Evolutionary conservation across 2,329 filamentous ascomycete species (phyloP).

Genomic region (Albifimbria verrucaria): DNA sequence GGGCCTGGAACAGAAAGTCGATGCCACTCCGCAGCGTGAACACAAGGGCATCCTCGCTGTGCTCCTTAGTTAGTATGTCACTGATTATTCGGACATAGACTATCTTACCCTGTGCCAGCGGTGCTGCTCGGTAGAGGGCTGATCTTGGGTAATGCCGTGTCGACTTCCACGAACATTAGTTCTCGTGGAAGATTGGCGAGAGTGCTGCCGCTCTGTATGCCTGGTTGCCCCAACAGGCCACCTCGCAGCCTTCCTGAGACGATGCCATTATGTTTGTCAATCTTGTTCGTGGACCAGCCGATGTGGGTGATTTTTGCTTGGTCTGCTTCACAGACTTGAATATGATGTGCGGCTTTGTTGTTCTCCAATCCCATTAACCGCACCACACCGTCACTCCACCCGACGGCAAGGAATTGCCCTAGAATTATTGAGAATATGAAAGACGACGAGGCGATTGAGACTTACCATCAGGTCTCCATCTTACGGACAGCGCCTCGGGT

Average conservation of each 20-base stretch:
- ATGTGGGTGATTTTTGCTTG: slow-evolving; percentile 47
- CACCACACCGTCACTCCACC: slow-evolving; percentile 77
- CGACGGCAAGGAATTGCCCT: slow-evolving; percentile 77
- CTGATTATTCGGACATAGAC: too few relatives aligned
- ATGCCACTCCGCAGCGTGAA: slow-evolving; percentile 69
- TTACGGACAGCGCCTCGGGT: slow-evolving; percentile 45
- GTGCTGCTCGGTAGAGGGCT: slow-evolving; percentile 62
- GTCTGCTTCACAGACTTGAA: slow-evolving; percentile 46
- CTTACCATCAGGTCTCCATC: slow-evolving; percentile 68
- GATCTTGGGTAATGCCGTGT: slow-evolving; percentile 72
- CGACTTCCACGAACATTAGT: slow-evolving; percentile 71
- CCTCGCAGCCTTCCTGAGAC: slow-evolving; percentile 12
- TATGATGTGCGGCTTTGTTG: slow-evolving; percentile 75
- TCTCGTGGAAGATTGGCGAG: slow-evolving; percentile 64
- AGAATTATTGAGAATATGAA: not conserved
- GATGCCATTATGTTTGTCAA: slow-evolving; percentile 8
- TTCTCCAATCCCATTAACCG: slow-evolving; percentile 76
- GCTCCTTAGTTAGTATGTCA: slow-evolving; percentile 12
- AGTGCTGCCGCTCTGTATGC: slow-evolving; percentile 8
- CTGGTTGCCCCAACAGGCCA: slow-evolving; percentile 9
- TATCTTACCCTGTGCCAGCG: slow-evolving; percentile 58
- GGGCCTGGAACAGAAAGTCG: slow-evolving; percentile 65
- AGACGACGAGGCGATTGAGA: not conserved
- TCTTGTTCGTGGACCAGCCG: slow-evolving; percentile 43
- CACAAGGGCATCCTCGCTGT: slow-evolving; percentile 52